Percentiles rank a stretch among this genome's conserved stretches.
phyloP scores from a whole-genome alignment of 169 alveolate species.

The Plasmodium fragile region DNA sequence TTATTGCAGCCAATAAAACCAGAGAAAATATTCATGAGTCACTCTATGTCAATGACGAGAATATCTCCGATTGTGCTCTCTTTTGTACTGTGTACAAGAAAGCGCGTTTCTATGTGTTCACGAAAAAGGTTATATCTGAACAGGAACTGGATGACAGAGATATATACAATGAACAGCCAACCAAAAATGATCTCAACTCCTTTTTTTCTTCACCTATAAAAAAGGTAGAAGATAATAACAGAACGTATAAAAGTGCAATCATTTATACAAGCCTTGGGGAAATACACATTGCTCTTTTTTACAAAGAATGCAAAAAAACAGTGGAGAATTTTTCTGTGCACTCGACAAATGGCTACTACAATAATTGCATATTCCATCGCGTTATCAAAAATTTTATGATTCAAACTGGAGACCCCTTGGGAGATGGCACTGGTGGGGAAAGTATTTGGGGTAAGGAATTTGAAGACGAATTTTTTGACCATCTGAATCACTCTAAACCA shows the following conservation, averaged over 20 bases:
- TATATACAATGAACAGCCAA: slow-evolving; percentile 92
- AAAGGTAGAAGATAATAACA: slow-evolving; percentile 71
- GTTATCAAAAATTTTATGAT: slow-evolving; percentile 98
- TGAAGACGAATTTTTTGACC: slow-evolving; percentile 96
- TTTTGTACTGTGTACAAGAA: slow-evolving; percentile 81
- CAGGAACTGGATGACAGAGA: slow-evolving; percentile 93
- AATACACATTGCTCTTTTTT: slow-evolving; percentile 93
- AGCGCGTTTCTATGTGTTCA: slow-evolving; percentile 91
- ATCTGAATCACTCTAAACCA: slow-evolving; percentile 95
- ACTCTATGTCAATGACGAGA: slow-evolving; percentile 49
- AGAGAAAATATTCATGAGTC: slow-evolving; percentile 40
- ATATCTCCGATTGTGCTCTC: slow-evolving; percentile 77
- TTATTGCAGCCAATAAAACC: slow-evolving; percentile 45
- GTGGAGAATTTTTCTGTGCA: slow-evolving; percentile 97
- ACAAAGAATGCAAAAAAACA: slow-evolving; percentile 94
- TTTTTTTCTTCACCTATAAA: slow-evolving; percentile 48
- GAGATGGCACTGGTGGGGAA: slow-evolving; percentile 98
- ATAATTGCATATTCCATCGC: slow-evolving; percentile 88
- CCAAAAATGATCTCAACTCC: slow-evolving; percentile 73
- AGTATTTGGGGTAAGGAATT: slow-evolving; percentile 93
- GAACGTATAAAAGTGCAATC: slow-evolving; percentile 91
- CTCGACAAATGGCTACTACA: slow-evolving; percentile 94
- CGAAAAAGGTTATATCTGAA: slow-evolving; percentile 92
- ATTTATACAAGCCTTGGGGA: slow-evolving; percentile 99
- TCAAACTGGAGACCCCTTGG: slow-evolving; percentile 99